Evolutionary conservation across 2,329 filamentous ascomycete genomes (phyloP).

Genomic region (Alternaria sp.): DNA sequence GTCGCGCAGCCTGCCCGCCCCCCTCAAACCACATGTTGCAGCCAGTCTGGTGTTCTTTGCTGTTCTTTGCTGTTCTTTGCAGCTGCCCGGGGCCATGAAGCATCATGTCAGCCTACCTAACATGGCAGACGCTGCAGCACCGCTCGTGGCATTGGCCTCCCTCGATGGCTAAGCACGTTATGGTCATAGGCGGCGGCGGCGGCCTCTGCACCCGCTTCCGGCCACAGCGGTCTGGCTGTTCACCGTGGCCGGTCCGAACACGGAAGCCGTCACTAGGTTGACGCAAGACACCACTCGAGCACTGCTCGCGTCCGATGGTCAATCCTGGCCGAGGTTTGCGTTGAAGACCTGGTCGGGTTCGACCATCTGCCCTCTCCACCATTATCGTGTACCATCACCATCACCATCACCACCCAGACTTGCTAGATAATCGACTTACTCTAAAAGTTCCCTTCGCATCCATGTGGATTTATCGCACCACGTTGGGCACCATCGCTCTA

Average conservation of each 20-base stretch:
- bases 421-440: neutral
- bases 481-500: conserved; percentile 18
- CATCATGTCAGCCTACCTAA: conserved; percentile 10
- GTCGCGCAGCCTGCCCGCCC: conserved; percentile 21
- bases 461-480: conserved; percentile 1
- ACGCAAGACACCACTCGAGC: conserved; percentile 1
- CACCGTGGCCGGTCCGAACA: conserved; percentile 12
- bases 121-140: conserved; percentile 17
- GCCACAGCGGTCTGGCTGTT: conserved; percentile 20
- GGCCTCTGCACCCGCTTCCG: conserved; percentile 23
- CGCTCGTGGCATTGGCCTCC: conserved; percentile 7
- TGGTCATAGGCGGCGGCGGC: conserved; percentile 12
- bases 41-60: conserved; percentile 10
- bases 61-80: conserved; percentile 14
- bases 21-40: conserved; percentile 13
- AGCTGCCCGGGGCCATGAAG: neutral
- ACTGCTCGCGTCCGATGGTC: neutral
- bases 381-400: neutral
- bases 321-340: neutral
- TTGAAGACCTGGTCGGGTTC: neutral
- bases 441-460: neutral
- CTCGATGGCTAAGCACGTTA: conserved; percentile 9
- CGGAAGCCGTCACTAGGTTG: conserved; percentile 5
- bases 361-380: conserved; percentile 3
- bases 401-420: neutral